Conservation (phyloP, 148 eudicot species). For the Amaranthus palmeri region DNA sequence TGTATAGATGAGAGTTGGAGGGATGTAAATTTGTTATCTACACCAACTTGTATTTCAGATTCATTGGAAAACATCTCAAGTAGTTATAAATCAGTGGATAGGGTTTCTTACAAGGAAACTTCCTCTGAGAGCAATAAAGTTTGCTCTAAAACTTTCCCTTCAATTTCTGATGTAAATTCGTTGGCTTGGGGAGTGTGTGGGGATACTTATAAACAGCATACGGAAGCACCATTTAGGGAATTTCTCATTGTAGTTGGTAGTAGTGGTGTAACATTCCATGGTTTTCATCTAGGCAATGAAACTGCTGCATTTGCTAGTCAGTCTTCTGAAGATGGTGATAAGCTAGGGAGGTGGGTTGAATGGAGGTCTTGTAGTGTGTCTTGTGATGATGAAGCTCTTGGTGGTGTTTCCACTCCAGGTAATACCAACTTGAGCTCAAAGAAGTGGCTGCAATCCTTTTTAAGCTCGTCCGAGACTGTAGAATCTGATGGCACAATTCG, state of each 20-base stretch:
- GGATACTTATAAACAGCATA: conserved; percentile 55
- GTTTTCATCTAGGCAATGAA: conserved; percentile 41
- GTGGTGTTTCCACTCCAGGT: conserved; percentile 18
- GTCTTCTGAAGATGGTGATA: conserved; percentile 29
- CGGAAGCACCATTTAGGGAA: conserved; percentile 53
- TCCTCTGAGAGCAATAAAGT: conserved; percentile 24
- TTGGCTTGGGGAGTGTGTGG: conserved; percentile 86
- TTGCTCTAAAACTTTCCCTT: conserved; percentile 36
- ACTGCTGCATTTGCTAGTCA: conserved; percentile 22
- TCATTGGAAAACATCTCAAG: conserved; percentile 35
- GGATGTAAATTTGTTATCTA: conserved; percentile 32
- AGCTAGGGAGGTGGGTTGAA: conserved; percentile 70
- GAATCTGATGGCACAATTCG: conserved; percentile 42
- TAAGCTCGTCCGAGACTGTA: conserved; percentile 42
- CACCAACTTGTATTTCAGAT: conserved; percentile 30
- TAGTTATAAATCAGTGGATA: conserved; percentile 36
- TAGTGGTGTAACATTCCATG: conserved; percentile 76
- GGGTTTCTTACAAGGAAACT: conserved; percentile 29
- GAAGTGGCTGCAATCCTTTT: conserved; percentile 73
- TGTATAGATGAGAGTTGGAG: conserved; percentile 27
- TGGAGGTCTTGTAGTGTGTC: conserved; percentile 64
- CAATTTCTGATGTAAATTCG: conserved; percentile 62
- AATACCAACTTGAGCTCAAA: conserved; percentile 35
- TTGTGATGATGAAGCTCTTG: conserved; percentile 19
- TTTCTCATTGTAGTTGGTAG: conserved; percentile 76